Evolutionary conservation across 169 alveolate species (phyloP).

Genomic region (Plasmodium falciparum): DNA sequence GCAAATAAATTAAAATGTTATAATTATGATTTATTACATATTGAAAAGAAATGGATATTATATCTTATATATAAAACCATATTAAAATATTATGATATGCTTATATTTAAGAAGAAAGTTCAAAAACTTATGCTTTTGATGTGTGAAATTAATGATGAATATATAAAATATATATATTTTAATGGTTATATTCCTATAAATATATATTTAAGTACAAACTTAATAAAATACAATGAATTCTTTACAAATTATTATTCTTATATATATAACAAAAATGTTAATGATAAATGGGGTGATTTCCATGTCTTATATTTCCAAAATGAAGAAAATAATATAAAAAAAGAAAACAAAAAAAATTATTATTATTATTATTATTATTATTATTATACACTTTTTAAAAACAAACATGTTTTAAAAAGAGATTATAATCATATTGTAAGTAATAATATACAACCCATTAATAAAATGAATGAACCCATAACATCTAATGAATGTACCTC

Average conservation of each 20-base stretch:
- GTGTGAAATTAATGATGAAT: slow-evolving; percentile 50
- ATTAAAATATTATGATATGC: slow-evolving; percentile 14
- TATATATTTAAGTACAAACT: slow-evolving; percentile 48
- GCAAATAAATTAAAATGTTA: no score
- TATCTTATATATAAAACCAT: slow-evolving; percentile 33
- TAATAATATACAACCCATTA: not conserved
- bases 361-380: no score
- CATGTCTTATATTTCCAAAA: slow-evolving; percentile 46
- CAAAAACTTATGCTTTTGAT: slow-evolving; percentile 62
- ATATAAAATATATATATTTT: slow-evolving; percentile 44
- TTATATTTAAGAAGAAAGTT: slow-evolving; percentile 18
- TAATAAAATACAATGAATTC: slow-evolving; percentile 20
- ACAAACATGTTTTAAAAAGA: slow-evolving; percentile 46
- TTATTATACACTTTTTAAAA: not conserved
- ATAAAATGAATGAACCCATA: no score
- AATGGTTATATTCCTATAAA: slow-evolving; percentile 57
- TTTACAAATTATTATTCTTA: slow-evolving; percentile 31
- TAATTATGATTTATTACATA: no score
- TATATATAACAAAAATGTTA: slow-evolving; percentile 33
- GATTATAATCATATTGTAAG: slow-evolving; percentile 23
- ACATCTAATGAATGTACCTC: no score
- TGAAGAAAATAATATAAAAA: not conserved
- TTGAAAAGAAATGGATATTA: not conserved
- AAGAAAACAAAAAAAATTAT: not conserved
- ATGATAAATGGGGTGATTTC: slow-evolving; percentile 43